phyloP scores from a whole-genome alignment of 2,329 filamentous ascomycete species.

The Penicillium sp. region DNA sequence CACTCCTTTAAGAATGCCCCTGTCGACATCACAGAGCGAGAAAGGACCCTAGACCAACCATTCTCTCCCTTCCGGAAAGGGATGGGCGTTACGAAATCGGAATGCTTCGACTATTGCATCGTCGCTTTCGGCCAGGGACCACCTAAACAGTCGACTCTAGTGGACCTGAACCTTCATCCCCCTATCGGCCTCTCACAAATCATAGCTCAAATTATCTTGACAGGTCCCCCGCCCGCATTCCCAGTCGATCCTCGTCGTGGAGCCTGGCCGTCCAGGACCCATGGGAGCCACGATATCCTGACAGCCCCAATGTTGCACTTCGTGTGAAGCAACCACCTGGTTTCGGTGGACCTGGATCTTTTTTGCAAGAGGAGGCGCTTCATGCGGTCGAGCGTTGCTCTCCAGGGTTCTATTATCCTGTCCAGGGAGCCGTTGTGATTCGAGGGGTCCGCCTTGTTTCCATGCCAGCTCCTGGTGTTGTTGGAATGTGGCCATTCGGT shows the following conservation, averaged over 20 bases:
- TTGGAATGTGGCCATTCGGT: constrained; percentile 23
- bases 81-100: constrained; percentile 14
- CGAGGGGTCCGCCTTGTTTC: constrained; percentile 28
- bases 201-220: constrained; percentile 15
- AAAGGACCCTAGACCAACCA: neutral
- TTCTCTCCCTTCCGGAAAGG: constrained; percentile 18
- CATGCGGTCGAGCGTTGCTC: constrained; percentile 10
- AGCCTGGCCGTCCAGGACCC: constrained; percentile 12
- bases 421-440: constrained; percentile 16
- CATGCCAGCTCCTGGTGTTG: constrained; percentile 26
- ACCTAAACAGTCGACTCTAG: neutral
- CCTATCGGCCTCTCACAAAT: neutral
- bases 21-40: neutral
- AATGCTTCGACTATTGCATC: constrained; percentile 20
- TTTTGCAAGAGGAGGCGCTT: neutral
- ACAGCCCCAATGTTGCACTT: constrained; percentile 19
- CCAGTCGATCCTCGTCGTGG: constrained; percentile 17
- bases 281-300: constrained; percentile 20
- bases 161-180: neutral
- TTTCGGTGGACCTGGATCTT: neutral
- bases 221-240: constrained; percentile 23
- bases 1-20: neutral
- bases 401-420: constrained; percentile 2
- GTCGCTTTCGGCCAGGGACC: constrained; percentile 18
- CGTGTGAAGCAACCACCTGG: neutral